Percentiles rank a stretch among this genome's conserved stretches.
Evolutionary conservation across 2,329 filamentous ascomycete species (phyloP).

Genomic region (Tympanopsis confertula): DNA sequence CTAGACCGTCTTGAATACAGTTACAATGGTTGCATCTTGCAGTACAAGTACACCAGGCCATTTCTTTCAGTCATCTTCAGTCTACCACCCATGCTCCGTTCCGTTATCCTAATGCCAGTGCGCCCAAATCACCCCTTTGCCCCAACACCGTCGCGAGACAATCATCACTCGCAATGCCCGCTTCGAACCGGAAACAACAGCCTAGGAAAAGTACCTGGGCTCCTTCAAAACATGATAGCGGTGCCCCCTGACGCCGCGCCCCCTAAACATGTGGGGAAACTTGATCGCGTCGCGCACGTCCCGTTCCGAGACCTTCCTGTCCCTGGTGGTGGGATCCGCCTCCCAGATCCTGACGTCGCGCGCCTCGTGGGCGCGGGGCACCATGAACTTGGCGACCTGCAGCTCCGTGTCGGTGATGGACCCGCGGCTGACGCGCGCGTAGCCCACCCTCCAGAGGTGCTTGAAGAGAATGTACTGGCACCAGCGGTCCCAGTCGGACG

Average conservation of each 20-base stretch:
- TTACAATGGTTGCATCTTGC: no score
- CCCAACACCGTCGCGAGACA: no score
- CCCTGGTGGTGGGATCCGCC: conserved; percentile 41
- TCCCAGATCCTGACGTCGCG: conserved; percentile 26
- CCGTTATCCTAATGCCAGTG: no score
- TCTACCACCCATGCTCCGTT: no score
- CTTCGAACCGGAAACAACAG: no score
- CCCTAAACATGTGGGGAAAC: conserved; percentile 77
- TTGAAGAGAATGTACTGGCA: conserved; percentile 99
- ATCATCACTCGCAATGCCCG: no score
- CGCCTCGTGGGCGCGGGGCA: conserved; percentile 59
- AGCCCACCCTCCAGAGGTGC: conserved; percentile 71
- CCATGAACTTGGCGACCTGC: conserved; percentile 88
- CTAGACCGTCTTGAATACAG: no score
- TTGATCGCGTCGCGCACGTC: conserved; percentile 66
- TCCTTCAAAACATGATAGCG: conserved; percentile 91
- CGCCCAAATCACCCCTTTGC: no score
- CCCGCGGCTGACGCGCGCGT: conserved; percentile 76
- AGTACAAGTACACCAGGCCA: no score
- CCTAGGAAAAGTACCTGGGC: conserved; percentile 68
- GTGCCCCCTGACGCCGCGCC: conserved; percentile 78
- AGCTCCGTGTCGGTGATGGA: conserved; percentile 96
- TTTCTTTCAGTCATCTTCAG: no score
- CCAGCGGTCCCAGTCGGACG: conserved; percentile 90
- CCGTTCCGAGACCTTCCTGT: conserved; percentile 48